Evolutionary conservation across 2,329 filamentous ascomycete genomes (phyloP), one percentile per base, ranked within the genome.

Genomic region (Diaporthe eres): DNA sequence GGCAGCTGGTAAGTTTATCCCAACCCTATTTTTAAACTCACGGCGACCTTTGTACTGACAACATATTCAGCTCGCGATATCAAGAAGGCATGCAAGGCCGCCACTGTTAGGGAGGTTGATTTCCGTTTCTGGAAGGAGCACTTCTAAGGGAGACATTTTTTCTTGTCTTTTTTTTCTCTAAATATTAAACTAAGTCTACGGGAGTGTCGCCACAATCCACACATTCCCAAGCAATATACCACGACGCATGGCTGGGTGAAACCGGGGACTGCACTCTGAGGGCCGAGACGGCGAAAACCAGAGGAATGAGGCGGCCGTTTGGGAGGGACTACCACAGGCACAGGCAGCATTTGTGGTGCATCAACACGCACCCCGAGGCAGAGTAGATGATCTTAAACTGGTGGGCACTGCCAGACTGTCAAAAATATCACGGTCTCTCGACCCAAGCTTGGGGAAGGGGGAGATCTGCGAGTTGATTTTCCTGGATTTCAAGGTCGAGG

Each of bases 101-200:
- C 93, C 22, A 94, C 92, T 17, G 92, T 90, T 51, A 91, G 91
- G 77, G 94, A 98, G 79, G 95, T 99, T 75, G 91, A 93, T 81
- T 99, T 98, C 87, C 94, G 95, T 81, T 99, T 99, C 88, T 99
- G 97, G 97, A 99, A 99, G 88, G 97, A 99, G 86, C 96, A 99
- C 83, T 93, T 93, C 82, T 93, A 89, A 83, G 76, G 75, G 37
- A 22, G 3, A 1, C 13, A 3, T 10, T 70, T 61, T 22, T 68
- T 42, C 44, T 61, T 12, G 34, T 22, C 37, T 53, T 28, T 53
- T 53, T 68, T 70, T 31, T 68, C 55, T 31, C 9, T 55, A 34
- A 55, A 55, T 37, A 53, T 34, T 22, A 28, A 55, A 55, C 31
- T 15, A 55, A 22, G 65, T 55, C 49, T 70, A 19, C 42, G 31